Conservation (phyloP, 2,329 filamentous ascomycete genomes). For the Apiospora pterosperma region DNA sequence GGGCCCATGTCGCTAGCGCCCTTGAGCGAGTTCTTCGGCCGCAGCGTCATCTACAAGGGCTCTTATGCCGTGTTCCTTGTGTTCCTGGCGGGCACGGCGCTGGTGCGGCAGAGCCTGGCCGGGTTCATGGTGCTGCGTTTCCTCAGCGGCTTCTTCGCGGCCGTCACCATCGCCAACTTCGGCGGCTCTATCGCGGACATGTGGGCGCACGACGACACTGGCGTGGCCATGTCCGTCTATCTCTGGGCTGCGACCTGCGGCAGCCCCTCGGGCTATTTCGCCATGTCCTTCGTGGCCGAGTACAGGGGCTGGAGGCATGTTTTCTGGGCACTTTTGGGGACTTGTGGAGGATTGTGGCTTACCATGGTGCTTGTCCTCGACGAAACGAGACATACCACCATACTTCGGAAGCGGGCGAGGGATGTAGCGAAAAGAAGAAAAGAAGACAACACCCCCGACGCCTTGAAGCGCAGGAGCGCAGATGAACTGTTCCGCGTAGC, state of each 20-base stretch:
- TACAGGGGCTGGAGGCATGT: slow-evolving; percentile 38
- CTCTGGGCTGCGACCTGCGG: slow-evolving; percentile 45
- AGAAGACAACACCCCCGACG: slow-evolving; percentile 22
- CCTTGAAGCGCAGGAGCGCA: slow-evolving; percentile 31
- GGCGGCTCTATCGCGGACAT: slow-evolving; percentile 44
- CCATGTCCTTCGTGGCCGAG: slow-evolving; percentile 42
- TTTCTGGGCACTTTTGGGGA: slow-evolving; percentile 42
- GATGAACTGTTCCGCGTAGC: slow-evolving; percentile 37
- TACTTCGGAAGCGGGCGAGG: slow-evolving; percentile 33
- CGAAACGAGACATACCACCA: slow-evolving; percentile 42
- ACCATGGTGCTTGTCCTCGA: slow-evolving; percentile 35
- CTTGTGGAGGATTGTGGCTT: slow-evolving; percentile 40
- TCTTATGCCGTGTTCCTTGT: slow-evolving; percentile 39
- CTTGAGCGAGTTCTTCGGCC: slow-evolving; percentile 37
- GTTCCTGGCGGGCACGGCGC: slow-evolving; percentile 38
- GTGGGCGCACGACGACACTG: slow-evolving; percentile 37
- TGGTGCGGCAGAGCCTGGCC: slow-evolving; percentile 36
- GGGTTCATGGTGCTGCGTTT: slow-evolving; percentile 39
- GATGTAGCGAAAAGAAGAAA: slow-evolving; percentile 17
- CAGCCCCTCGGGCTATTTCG: slow-evolving; percentile 41
- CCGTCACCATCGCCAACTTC: slow-evolving; percentile 34
- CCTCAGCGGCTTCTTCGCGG: slow-evolving; percentile 40
- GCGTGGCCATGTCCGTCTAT: slow-evolving; percentile 28
- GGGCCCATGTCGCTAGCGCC: slow-evolving; percentile 30
- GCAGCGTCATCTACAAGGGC: slow-evolving; percentile 37